These are phyloP conservation scores for Golubevia pallescens DNA, from an alignment of 1,284 basidiomycete species.

Conservation along the genomic window DNA sequence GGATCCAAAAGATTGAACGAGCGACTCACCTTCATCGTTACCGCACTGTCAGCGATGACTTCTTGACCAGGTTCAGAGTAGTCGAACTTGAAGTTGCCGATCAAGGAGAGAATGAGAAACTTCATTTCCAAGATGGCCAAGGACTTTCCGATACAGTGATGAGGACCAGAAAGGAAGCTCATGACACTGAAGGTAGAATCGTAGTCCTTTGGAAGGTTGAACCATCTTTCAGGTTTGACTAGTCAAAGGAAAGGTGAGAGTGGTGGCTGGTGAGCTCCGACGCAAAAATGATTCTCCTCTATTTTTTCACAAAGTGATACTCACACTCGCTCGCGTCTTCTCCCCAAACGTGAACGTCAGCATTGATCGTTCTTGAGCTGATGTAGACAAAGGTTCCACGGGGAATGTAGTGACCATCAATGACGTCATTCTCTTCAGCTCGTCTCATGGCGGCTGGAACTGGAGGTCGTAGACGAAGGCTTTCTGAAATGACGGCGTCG, in stretches of 20 bases:
- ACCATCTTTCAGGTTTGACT: slow-evolving; percentile 40
- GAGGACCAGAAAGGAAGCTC: slow-evolving; percentile 43
- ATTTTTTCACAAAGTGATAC: too few species aligned
- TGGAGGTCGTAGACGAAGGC: slow-evolving; percentile 37
- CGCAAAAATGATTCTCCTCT: too few species aligned
- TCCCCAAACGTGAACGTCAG: slow-evolving; percentile 36
- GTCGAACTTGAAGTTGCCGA: slow-evolving; percentile 39
- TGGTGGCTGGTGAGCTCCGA: neutral
- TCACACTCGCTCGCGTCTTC: slow-evolving; percentile 25
- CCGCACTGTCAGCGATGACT: too few species aligned
- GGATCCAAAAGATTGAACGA: too few species aligned
- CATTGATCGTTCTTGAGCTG: slow-evolving; percentile 32
- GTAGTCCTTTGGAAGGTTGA: slow-evolving; percentile 36
- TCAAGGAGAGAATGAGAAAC: slow-evolving; percentile 28
- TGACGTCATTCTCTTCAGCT: slow-evolving; percentile 18
- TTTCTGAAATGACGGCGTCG: slow-evolving; percentile 40
- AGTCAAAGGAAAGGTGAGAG: neutral
- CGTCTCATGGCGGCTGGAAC: slow-evolving; percentile 30
- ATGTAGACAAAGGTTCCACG: slow-evolving; percentile 30
- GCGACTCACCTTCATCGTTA: too few species aligned
- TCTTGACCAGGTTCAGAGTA: too few species aligned
- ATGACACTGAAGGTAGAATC: slow-evolving; percentile 31
- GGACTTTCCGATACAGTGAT: slow-evolving; percentile 40
- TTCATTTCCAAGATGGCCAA: slow-evolving; percentile 53
- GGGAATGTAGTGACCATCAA: slow-evolving; percentile 37